Evolutionary conservation across 2,329 filamentous ascomycete genomes (phyloP), one percentile per base, ranked within the genome.

Genomic region (Lachnellula cervina): DNA sequence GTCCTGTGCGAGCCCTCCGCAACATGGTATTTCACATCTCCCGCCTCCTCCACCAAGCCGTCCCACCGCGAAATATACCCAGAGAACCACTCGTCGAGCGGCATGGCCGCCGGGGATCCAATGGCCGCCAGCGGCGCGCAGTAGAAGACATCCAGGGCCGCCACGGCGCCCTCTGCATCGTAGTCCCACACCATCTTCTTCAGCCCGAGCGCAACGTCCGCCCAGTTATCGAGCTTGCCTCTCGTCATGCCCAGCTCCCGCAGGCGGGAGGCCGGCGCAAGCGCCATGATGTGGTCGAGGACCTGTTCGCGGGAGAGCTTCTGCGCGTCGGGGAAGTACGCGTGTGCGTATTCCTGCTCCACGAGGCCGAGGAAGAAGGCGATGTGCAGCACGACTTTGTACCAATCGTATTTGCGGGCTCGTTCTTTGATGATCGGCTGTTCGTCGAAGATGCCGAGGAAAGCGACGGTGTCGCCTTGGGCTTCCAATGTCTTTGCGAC

Each of bases 391-490:
- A 73, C 55, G 25, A 67, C 67, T 28, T 65, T 65, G 21, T 56
- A 67, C 70, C 70, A 76, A 52, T 71, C 62, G 3, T 74, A 67
- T 3, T 21, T 34, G 0, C 52, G 28, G 9, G 57, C 56, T 7
- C 59, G 40, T 0, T 43, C 42, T 54, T 75, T 76, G 65, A 80
- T 77, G 55, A 76, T 72, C 3, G 77, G 79, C 1, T 77, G 77
- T 4, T 77, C 71, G 61, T 82, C 76, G 56, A 79, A 72, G 45
- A 60, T 67, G 5, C 69, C 78, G 0, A 77, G 63, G 62, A 80
- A 80, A 0, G 59, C 43, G 1, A 81, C 75, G 34, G 64, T 61
- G 2, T 73, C 69, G 0, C 70, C 71, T 2, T 66, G 53, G 0
- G 40, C 43, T 49, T 80, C 72, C 9, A 81, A 70, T 1, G 58